A percentile compares a stretch with the other conserved stretches of the same genome.
phyloP scores from a whole-genome alignment of 495 filamentous ascomycete genomes.

The Stereocaulon alpinum region DNA sequence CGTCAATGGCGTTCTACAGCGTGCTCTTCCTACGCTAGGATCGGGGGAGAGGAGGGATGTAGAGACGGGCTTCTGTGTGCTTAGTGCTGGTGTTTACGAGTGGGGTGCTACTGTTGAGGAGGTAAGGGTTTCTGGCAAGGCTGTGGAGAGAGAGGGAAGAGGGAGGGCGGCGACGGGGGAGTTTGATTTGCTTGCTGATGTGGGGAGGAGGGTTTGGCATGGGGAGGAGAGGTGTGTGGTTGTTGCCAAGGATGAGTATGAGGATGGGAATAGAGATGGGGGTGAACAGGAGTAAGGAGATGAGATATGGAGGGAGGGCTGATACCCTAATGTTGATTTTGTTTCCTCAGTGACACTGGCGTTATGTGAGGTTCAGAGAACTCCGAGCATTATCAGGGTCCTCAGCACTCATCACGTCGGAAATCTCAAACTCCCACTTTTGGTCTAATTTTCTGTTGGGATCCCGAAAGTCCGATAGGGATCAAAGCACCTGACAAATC shows the following conservation, averaged over 20 bases:
- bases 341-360: too few relatives aligned
- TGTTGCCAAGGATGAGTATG: constrained; percentile 32
- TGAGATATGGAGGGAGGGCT: too few relatives aligned
- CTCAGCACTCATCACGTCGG: too few relatives aligned
- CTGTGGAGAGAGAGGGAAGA: constrained; percentile 16
- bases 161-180: constrained; percentile 17
- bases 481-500: too few relatives aligned
- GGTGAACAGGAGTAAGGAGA: too few relatives aligned
- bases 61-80: constrained; percentile 53
- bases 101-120: constrained; percentile 76
- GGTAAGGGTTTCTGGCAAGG: constrained; percentile 36
- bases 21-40: constrained; percentile 49
- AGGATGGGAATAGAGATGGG: too few relatives aligned
- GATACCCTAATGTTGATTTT: too few relatives aligned
- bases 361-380: too few relatives aligned
- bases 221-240: constrained; percentile 54
- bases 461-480: too few relatives aligned
- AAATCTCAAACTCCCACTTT: too few relatives aligned
- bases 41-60: constrained; percentile 46
- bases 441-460: too few relatives aligned
- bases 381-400: too few relatives aligned
- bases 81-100: constrained; percentile 76
- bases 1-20: constrained; percentile 77
- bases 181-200: constrained; percentile 34
- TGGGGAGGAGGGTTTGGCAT: constrained; percentile 62